Evolutionary conservation across 768 basidiomycete genomes (phyloP).

Genomic region (Trametes cinnabarina): DNA sequence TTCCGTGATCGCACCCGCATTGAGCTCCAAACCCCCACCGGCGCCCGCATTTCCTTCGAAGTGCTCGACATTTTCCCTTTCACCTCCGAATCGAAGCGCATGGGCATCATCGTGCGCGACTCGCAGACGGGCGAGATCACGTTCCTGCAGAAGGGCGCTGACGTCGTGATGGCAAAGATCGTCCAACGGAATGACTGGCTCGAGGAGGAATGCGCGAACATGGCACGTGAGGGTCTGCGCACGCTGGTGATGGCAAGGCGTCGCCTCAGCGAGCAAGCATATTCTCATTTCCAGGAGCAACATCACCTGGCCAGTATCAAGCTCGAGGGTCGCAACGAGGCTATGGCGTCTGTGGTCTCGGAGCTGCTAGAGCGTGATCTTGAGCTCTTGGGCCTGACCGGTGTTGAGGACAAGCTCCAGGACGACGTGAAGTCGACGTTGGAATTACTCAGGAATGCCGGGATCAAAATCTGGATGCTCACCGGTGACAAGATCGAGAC

Average conservation of each 20-base stretch:
- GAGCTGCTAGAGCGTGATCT: slow-evolving; percentile 84
- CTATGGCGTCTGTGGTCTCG: slow-evolving; percentile 70
- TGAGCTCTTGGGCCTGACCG: slow-evolving; percentile 90
- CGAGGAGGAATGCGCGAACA: slow-evolving; percentile 97
- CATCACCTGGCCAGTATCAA: slow-evolving; percentile 79
- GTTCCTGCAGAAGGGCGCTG: slow-evolving; percentile 96
- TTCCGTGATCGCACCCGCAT: slow-evolving; percentile 91
- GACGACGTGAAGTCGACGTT: slow-evolving; percentile 94
- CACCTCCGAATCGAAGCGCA: slow-evolving; percentile 97
- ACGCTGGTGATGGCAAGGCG: slow-evolving; percentile 93
- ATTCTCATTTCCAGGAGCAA: slow-evolving; percentile 65
- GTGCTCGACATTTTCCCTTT: slow-evolving; percentile 97
- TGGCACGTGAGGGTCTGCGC: slow-evolving; percentile 94
- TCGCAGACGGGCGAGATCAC: slow-evolving; percentile 69
- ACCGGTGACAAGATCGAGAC: slow-evolving; percentile 99
- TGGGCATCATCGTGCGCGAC: slow-evolving; percentile 96
- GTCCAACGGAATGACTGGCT: slow-evolving; percentile 98
- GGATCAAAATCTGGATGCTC: slow-evolving; percentile 99
- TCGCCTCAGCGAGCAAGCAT: slow-evolving; percentile 64
- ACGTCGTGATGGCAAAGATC: slow-evolving; percentile 95
- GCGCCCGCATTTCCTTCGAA: slow-evolving; percentile 66
- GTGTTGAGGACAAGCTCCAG: slow-evolving; percentile 98
- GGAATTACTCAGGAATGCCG: slow-evolving; percentile 90
- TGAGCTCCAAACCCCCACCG: slow-evolving; percentile 71
- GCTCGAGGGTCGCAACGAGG: slow-evolving; percentile 78